Base-by-base conservation (phyloP, 805 yeast species). In the Pichia phayaonensis region DNA sequence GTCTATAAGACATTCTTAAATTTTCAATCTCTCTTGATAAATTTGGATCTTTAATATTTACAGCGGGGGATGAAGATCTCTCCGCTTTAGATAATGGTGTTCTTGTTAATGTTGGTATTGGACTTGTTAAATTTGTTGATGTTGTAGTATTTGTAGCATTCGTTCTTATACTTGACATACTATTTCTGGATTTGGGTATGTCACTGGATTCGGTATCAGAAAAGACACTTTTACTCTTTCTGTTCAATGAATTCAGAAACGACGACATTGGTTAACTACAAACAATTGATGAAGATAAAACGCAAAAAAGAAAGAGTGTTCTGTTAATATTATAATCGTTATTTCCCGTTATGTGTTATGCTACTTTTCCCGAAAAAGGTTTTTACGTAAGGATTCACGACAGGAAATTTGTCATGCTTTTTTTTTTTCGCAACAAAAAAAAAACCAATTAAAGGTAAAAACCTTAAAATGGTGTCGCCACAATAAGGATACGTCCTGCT, bases 1-100 rank as follows among this genome's bases (percentile, higher is more conserved):
- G 39, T 42, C 52, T 34, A 13, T 51, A 43, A 48, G 61, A 40
- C 22, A 22, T 24, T 21, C 46, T 44, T 23, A 54, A 23, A n/a
- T 47, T 46, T 26, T 47, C 50, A 21, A 45, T 27, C 26, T 53
- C 56, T 4, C 42, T 21, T 22, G 7, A n/a, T 18, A 51, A n/a
- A 22, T 27, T 41, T 4, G 46, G 44, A 48, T 48, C 47, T 34
- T 47, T 47, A 5, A 23, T 31, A 12, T 38, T 46, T 4, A 16
- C 20, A 24, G 21, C 39, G 11, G 46, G 27, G 4, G 40, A 12
- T 18, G 23, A 18, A 3, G 1, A 5, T n/a, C 7, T 4, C 8
- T 41, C 16, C 18, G 44, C 16, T 26, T 42, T 49, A 11, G 23
- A 16, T 10, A 49, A 45, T 16, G 52, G 52, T 4, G 34, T 44